Evolutionary conservation across 2,329 filamentous ascomycete genomes (phyloP), one percentile per base, ranked within the genome.

Genomic region (Colletotrichum scovillei): DNA sequence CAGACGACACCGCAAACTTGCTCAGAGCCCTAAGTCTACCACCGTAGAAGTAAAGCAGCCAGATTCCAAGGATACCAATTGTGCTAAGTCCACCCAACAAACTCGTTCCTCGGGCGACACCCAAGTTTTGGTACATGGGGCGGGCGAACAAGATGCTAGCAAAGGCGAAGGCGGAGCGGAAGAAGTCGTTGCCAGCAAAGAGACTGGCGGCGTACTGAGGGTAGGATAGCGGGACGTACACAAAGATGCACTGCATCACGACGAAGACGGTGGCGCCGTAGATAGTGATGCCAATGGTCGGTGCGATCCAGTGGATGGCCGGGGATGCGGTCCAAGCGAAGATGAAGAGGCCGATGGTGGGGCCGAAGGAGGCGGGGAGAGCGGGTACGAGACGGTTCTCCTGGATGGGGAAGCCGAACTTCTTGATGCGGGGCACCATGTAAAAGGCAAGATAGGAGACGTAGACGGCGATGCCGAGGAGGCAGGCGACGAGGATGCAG

Each of bases 101-200:
- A 73, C 85, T 89, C 1, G 87, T 85, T 3, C 91, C 92, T 57
- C 81, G 84, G 5, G 85, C 89, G 32, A 93, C 87, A 16, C 90
- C 90, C 5, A 93, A 77, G 76, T 91, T 89, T 19, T 82, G 80
- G 69, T 88, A 93, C 67, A 93, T 83, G 6, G 91, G 90, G 59
- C 87, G 85, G 0, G 88, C 86, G 76, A 92, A 92, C 24, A 92
- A 81, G 58, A 93, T 86, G 30, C 88, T 88, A 0, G 86, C 90
- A 64, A 88, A 90, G 7, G 91, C 91, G 3, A 93, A 81, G 2
- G 89, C 86, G 35, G 85, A 87, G 53, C 89, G 85, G 80, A 88
- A 86, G 78, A 91, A 88, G 81, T 91, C 89, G 77, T 91, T 92
- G 6, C 85, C 89, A 0, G 90, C 89, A 77, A 92, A 91, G 26